Percentiles rank a stretch among this genome's conserved stretches.
These are phyloP conservation scores for Drechslerella coelobrocha DNA, from an alignment of 2,329 filamentous ascomycete genomes.

Conservation along the genomic window DNA sequence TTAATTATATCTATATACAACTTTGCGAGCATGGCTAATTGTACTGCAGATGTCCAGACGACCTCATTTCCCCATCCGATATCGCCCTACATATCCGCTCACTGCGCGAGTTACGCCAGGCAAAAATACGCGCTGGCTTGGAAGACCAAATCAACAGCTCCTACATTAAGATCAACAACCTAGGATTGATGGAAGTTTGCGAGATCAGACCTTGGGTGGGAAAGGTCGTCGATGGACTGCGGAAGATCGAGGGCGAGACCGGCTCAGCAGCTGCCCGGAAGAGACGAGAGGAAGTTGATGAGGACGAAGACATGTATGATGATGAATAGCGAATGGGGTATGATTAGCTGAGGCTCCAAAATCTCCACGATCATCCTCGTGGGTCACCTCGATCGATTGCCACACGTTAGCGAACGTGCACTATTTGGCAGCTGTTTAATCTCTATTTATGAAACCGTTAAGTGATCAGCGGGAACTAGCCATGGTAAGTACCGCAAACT, in stretches of 20 bases:
- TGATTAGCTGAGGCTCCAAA: neutral
- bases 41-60: constrained; percentile 27
- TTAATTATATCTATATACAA: too few relatives aligned
- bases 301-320: constrained; percentile 40
- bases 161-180: constrained; percentile 67
- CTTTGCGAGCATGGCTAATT: too few relatives aligned
- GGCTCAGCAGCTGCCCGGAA: constrained; percentile 31
- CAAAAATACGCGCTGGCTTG: constrained; percentile 81
- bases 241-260: constrained; percentile 72
- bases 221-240: constrained; percentile 84
- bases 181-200: constrained; percentile 90
- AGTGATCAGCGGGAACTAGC: too few relatives aligned
- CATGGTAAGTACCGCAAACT: too few relatives aligned
- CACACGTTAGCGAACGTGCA: too few relatives aligned
- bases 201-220: constrained; percentile 84
- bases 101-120: constrained; percentile 83
- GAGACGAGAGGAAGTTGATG: constrained; percentile 32
- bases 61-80: constrained; percentile 33
- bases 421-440: too few relatives aligned
- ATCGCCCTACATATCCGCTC: constrained; percentile 64
- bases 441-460: too few relatives aligned
- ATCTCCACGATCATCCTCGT: too few relatives aligned
- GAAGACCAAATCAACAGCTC: constrained; percentile 63
- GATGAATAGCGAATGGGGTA: neutral
- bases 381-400: too few relatives aligned